Percentiles rank a stretch among this genome's conserved stretches.
These are phyloP conservation scores for Dysphania ambrosioides DNA, from an alignment of 148 eudicot species.

Conservation along the genomic window DNA sequence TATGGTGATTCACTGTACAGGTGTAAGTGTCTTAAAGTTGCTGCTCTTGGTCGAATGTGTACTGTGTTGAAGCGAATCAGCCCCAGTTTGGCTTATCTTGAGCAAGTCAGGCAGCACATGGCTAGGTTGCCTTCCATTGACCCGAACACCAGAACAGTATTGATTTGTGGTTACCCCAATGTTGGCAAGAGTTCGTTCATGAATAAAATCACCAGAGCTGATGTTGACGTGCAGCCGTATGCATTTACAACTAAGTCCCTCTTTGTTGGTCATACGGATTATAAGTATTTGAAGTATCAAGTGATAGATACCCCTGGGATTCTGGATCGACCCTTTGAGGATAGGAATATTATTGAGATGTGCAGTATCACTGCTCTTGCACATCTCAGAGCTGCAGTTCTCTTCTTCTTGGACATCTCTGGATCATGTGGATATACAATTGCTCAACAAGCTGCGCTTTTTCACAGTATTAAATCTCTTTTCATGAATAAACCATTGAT, in stretches of 20 bases:
- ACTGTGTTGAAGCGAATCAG: slow-evolving; percentile 75
- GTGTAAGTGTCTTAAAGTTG: slow-evolving; percentile 87
- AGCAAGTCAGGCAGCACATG: slow-evolving; percentile 94
- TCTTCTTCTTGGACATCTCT: slow-evolving; percentile 83
- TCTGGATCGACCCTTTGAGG: slow-evolving; percentile 89
- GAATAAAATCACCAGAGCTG: slow-evolving; percentile 90
- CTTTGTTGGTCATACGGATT: slow-evolving; percentile 95
- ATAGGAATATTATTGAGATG: slow-evolving; percentile 94
- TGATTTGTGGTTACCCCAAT: slow-evolving; percentile 93
- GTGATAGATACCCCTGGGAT: slow-evolving; percentile 95
- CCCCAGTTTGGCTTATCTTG: slow-evolving; percentile 93
- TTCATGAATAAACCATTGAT: slow-evolving; percentile 88
- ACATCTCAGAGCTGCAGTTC: slow-evolving; percentile 85
- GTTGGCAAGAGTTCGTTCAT: slow-evolving; percentile 97
- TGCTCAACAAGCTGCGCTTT: slow-evolving; percentile 87
- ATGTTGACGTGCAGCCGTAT: slow-evolving; percentile 95
- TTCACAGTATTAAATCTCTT: slow-evolving; percentile 82
- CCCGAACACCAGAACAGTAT: slow-evolving; percentile 79
- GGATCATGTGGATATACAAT: slow-evolving; percentile 88
- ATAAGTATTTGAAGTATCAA: slow-evolving; percentile 81
- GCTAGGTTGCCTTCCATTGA: slow-evolving; percentile 93
- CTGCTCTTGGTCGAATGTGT: slow-evolving; percentile 98
- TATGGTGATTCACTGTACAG: slow-evolving; percentile 91
- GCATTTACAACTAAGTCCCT: slow-evolving; percentile 92
- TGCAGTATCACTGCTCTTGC: slow-evolving; percentile 95